Conservation (phyloP, 805 yeast genomes). For the Komagataella pastoris region DNA sequence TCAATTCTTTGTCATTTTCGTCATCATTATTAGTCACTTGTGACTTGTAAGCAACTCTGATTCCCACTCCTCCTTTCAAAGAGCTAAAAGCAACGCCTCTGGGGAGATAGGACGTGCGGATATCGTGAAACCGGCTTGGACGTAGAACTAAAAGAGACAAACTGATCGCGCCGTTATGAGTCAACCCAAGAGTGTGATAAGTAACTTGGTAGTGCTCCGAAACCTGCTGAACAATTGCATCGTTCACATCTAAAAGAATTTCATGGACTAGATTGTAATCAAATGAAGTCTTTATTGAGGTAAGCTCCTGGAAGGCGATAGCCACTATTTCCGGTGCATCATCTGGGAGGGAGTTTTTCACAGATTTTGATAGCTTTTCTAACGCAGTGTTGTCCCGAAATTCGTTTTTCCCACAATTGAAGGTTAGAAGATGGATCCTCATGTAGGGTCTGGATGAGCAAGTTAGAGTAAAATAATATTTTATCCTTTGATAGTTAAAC, state of each 20-base stretch:
- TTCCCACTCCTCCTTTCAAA: conserved; percentile 63
- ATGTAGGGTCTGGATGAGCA: background rate
- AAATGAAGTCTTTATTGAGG: conserved; percentile 41
- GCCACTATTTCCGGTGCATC: conserved; percentile 32
- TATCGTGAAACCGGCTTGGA: conserved; percentile 12
- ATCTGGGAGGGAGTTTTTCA: conserved; percentile 12
- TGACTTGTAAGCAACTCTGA: conserved; percentile 28
- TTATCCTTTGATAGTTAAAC: background rate
- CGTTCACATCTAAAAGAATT: conserved; percentile 22
- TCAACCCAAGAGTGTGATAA: conserved; percentile 27
- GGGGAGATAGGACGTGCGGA: conserved; percentile 21
- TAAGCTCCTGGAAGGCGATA: conserved; percentile 57
- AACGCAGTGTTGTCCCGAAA: conserved; percentile 21
- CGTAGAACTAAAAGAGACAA: conserved; percentile 34
- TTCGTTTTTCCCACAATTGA: conserved; percentile 40
- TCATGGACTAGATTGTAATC: conserved; percentile 22
- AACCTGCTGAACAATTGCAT: conserved; percentile 21
- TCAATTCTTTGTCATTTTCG: conserved; percentile 22
- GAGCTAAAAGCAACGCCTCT: conserved; percentile 51
- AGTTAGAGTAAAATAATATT: background rate
- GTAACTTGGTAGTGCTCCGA: conserved; percentile 18
- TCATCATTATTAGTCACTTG: conserved; percentile 4
- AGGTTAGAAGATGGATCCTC: conserved; percentile 22
- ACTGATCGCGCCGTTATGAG: conserved; percentile 47
- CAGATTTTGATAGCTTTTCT: conserved; percentile 10